Percentiles rank a stretch among this genome's conserved stretches.
phyloP scores from a whole-genome alignment of 495 filamentous ascomycete genomes.

The Aspergillus avenaceus region DNA sequence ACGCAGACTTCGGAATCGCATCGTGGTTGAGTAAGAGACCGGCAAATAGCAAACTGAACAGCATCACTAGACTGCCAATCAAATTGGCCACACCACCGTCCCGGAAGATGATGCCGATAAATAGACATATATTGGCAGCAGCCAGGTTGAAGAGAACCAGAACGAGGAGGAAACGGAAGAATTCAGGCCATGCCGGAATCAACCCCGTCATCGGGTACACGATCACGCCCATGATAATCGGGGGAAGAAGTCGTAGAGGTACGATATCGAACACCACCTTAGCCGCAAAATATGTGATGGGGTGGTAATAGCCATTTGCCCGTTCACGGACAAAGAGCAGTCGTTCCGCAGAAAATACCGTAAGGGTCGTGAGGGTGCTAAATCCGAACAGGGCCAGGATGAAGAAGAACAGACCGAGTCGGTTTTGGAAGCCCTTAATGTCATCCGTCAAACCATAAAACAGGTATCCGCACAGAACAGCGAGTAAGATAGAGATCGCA shows the following conservation, averaged over 20 bases:
- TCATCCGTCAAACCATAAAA: constrained; percentile 96
- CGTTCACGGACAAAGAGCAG: constrained; percentile 90
- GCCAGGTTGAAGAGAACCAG: constrained; percentile 95
- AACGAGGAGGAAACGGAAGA: constrained; percentile 86
- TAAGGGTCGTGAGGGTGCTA: constrained; percentile 88
- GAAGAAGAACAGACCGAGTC: constrained; percentile 98
- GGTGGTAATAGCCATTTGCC: constrained; percentile 97
- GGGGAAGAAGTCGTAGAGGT: constrained; percentile 87
- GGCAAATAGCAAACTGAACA: constrained; percentile 93
- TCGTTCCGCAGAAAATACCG: constrained; percentile 88
- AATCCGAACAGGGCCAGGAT: constrained; percentile 94
- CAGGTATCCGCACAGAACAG: constrained; percentile 88
- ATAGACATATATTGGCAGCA: constrained; percentile 86
- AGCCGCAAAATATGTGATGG: constrained; percentile 90
- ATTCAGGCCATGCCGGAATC: constrained; percentile 74
- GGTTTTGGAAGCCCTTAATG: constrained; percentile 96
- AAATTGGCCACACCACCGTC: constrained; percentile 91
- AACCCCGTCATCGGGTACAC: constrained; percentile 99
- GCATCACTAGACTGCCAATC: constrained; percentile 93
- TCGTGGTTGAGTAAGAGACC: constrained; percentile 92
- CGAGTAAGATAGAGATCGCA: constrained; percentile 93
- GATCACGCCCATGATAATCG: constrained; percentile 93
- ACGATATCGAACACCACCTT: constrained; percentile 96
- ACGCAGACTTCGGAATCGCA: constrained; percentile 74
- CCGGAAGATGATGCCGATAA: constrained; percentile 93